Conservation (phyloP, 2,329 filamentous ascomycete genomes). For the Pyricularia grisea region DNA sequence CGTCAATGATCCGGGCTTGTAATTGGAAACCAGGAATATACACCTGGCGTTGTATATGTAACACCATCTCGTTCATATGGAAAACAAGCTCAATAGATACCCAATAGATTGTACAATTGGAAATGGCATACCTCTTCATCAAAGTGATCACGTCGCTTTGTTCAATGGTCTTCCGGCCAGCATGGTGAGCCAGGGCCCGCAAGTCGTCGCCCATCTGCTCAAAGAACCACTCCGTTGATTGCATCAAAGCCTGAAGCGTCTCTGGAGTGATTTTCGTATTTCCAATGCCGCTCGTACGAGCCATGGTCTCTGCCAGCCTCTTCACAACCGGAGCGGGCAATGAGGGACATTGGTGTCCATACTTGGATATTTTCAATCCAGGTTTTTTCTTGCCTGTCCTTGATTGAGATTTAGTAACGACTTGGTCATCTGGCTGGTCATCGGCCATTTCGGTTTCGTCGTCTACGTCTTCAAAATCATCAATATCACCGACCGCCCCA, state of each 20-base stretch:
- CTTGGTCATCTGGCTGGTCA: background rate
- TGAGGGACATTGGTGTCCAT: constrained; percentile 68
- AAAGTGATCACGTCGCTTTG: constrained; percentile 74
- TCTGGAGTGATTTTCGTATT: constrained; percentile 66
- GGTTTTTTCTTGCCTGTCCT: constrained; percentile 22
- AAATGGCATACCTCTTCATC: constrained; percentile 63
- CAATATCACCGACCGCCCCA: background rate
- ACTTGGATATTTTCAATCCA: constrained; percentile 51
- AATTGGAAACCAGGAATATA: constrained; percentile 12
- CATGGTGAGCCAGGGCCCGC: constrained; percentile 70
- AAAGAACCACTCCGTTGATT: constrained; percentile 86
- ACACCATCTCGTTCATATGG: background rate
- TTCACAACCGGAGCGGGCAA: constrained; percentile 68
- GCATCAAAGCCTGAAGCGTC: constrained; percentile 63
- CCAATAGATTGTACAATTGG: constrained; percentile 8
- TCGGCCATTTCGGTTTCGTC: background rate
- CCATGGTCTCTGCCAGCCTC: constrained; percentile 60
- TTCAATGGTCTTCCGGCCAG: constrained; percentile 74
- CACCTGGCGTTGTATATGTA: background rate
- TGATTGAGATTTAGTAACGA: background rate
- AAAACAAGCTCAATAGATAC: constrained; percentile 11
- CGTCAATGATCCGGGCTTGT: constrained; percentile 18
- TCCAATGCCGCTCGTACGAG: constrained; percentile 53
- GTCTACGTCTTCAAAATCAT: constrained; percentile 1
- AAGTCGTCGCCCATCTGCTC: constrained; percentile 78